Percentiles rank a stretch among this genome's conserved stretches.
Evolutionary conservation across 345 rosid species (phyloP).

Genomic region (Moricandia moricandioides): DNA sequence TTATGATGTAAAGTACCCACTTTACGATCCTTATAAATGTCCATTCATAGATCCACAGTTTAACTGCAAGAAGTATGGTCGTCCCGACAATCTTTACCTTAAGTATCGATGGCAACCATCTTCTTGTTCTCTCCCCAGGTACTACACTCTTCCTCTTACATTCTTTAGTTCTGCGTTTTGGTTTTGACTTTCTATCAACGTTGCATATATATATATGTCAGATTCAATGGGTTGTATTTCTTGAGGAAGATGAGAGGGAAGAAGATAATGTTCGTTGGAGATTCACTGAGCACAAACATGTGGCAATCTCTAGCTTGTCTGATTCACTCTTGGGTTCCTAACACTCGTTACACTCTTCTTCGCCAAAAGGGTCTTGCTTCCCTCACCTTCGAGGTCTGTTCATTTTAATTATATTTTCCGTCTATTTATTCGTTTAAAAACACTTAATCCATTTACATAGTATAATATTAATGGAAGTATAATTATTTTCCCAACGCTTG

Average conservation of each 20-base stretch:
- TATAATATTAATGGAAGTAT: not conserved
- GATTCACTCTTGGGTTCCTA: slow-evolving; percentile 68
- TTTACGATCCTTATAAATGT: slow-evolving; percentile 61
- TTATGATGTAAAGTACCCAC: slow-evolving; percentile 61
- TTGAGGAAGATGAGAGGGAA: slow-evolving; percentile 83
- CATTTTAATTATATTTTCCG: not conserved
- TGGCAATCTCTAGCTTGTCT: slow-evolving; percentile 82
- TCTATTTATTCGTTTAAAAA: not conserved
- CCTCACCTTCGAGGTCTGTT: slow-evolving; percentile 60
- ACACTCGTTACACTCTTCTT: slow-evolving; percentile 45
- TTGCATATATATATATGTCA: slow-evolving; percentile 32
- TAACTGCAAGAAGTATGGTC: slow-evolving; percentile 77
- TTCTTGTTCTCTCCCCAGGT: slow-evolving; percentile 68
- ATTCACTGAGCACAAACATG: slow-evolving; percentile 81
- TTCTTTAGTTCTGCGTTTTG: slow-evolving; percentile 1
- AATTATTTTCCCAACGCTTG: not conserved
- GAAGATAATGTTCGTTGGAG: slow-evolving; percentile 97
- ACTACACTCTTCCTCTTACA: not conserved
- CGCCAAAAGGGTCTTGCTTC: slow-evolving; percentile 54
- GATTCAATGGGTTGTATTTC: slow-evolving; percentile 80
- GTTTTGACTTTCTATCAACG: slow-evolving; percentile 11
- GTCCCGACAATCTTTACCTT: slow-evolving; percentile 70
- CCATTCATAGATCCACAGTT: slow-evolving; percentile 76
- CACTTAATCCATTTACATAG: not conserved
- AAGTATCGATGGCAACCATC: slow-evolving; percentile 77